Base-by-base conservation (phyloP, 1,139 yeast genomes). In the Suhomyces chickasaworum region DNA sequence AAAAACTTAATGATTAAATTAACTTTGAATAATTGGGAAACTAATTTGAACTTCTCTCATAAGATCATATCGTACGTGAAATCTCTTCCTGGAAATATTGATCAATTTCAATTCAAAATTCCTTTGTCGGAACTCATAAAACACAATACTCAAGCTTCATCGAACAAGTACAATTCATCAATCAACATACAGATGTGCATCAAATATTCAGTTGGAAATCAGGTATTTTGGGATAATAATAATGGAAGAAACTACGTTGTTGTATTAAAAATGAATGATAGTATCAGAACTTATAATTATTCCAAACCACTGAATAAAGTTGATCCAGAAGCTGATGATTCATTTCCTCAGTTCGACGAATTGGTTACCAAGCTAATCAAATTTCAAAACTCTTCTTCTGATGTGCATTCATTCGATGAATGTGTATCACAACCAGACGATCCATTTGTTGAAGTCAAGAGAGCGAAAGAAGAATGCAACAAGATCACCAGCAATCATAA, bases 1-100 rank as follows among this genome's bases (percentile, higher is more conserved):
- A 75, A 75, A 57, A 52, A 51, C 10, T 52, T 74, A 36, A 58
- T 60, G 37, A 54, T 73, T 37, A 74, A 74, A 54, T 53, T 73
- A 46, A 65, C 78, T 3, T 60, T 67, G 45, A 66, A 73, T 52
- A 58, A 62, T 45, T 75, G 80, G 80, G 55, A 60, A 41, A 60
- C 71, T 9, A 61, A 58, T 42, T 54, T 68, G 42, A 60, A 63
- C 27, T 63, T 68, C 49, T 63, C 64, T 37, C 63, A 66, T 39
- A 45, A 47, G 23, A 44, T 46, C 29, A 41, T 53, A 32, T 36
- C 55, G 2, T 70, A 59, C 51, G 56, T 61, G 35, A 63, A 63
- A 47, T 63, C 68, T 36, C 55, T 68, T 21, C 49, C 57, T 4
- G 50, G 59, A 17, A 58, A 63, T 38, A 61, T 58, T 44, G 78